Percentiles rank a stretch among this genome's conserved stretches.
These are phyloP conservation scores for Monosporozyma yasuniensis DNA, from an alignment of 805 yeast species.

Conservation along the genomic window DNA sequence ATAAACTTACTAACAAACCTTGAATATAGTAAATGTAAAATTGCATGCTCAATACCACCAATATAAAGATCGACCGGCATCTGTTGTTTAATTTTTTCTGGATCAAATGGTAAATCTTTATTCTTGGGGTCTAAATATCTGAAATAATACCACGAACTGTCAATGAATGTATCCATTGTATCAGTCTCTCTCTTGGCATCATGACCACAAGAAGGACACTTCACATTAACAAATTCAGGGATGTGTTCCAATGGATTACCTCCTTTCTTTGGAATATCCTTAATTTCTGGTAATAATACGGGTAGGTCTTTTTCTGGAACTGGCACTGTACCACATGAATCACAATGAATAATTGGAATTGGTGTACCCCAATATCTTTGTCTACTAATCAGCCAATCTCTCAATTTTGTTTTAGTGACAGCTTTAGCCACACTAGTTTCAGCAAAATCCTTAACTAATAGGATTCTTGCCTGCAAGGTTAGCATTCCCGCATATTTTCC, in stretches of 20 bases:
- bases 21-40: slow-evolving; percentile 78
- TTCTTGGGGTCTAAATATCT: slow-evolving; percentile 75
- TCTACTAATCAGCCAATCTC: slow-evolving; percentile 93
- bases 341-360: slow-evolving; percentile 88
- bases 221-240: slow-evolving; percentile 58
- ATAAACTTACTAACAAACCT: slow-evolving; percentile 80
- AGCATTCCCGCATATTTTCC: slow-evolving; percentile 41
- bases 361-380: slow-evolving; percentile 99
- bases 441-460: slow-evolving; percentile 31
- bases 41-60: slow-evolving; percentile 97
- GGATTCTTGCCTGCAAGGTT: neutral
- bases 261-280: slow-evolving; percentile 39
- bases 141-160: slow-evolving; percentile 93
- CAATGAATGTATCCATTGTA: slow-evolving; percentile 98
- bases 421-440: slow-evolving; percentile 35
- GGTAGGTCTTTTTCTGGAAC: slow-evolving; percentile 87
- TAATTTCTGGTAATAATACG: slow-evolving; percentile 60
- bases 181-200: slow-evolving; percentile 85
- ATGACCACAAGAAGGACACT: slow-evolving; percentile 73
- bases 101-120: slow-evolving; percentile 41
- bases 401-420: slow-evolving; percentile 50
- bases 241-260: slow-evolving; percentile 63
- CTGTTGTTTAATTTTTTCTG: slow-evolving; percentile 37
- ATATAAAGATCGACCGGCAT: slow-evolving; percentile 86
- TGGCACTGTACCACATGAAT: slow-evolving; percentile 78